phyloP scores from a whole-genome alignment of 2,329 filamentous ascomycete species.

The Paraphoma sp. region DNA sequence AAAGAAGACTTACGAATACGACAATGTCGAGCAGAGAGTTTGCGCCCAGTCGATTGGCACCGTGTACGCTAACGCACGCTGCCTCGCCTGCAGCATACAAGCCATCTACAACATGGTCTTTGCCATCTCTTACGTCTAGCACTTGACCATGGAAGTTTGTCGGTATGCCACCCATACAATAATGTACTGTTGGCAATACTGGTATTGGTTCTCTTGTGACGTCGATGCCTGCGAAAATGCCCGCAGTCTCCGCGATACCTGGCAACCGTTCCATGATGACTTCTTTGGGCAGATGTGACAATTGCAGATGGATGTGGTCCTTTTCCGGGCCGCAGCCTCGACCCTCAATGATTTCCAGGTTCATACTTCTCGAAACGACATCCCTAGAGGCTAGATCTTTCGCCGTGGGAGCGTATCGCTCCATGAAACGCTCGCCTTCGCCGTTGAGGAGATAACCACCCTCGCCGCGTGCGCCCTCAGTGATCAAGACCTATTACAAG shows the following conservation, averaged over 20 bases:
- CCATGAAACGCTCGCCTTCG: slow-evolving; percentile 59
- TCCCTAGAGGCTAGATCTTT: slow-evolving; percentile 59
- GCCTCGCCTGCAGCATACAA: slow-evolving; percentile 58
- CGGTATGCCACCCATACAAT: slow-evolving; percentile 60
- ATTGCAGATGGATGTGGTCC: slow-evolving; percentile 57
- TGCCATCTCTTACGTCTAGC: slow-evolving; percentile 46
- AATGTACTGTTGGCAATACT: slow-evolving; percentile 59
- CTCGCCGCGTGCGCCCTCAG: slow-evolving; percentile 58
- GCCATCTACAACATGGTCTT: slow-evolving; percentile 53
- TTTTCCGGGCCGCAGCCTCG: slow-evolving; percentile 54
- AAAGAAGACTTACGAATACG: slow-evolving; percentile 48
- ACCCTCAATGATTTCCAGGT: slow-evolving; percentile 57
- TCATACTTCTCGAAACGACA: slow-evolving; percentile 57
- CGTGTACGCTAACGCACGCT: slow-evolving; percentile 58
- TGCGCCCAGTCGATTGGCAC: slow-evolving; percentile 57
- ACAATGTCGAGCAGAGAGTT: slow-evolving; percentile 59
- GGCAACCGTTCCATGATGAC: slow-evolving; percentile 57
- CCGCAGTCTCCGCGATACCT: slow-evolving; percentile 59
- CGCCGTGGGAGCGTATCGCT: slow-evolving; percentile 59
- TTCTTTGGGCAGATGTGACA: slow-evolving; percentile 56
- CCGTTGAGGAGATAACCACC: slow-evolving; percentile 59
- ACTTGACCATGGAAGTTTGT: slow-evolving; percentile 59
- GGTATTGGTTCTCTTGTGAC: slow-evolving; percentile 59
- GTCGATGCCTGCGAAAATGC: slow-evolving; percentile 58
- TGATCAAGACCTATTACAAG: slow-evolving; percentile 49